Conservation (phyloP, 768 basidiomycete genomes). For the Lyophyllum shimeji region DNA sequence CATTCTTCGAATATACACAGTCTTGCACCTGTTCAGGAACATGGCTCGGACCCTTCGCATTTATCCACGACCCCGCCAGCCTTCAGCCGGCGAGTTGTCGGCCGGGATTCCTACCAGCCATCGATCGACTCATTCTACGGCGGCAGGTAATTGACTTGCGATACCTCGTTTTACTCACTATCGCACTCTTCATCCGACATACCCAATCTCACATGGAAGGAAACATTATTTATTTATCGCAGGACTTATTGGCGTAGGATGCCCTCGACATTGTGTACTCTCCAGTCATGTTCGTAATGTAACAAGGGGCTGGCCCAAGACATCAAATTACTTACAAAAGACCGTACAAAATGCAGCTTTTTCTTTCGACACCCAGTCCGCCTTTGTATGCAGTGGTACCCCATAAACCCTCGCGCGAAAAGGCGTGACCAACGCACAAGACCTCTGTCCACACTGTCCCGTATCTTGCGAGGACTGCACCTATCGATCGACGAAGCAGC, state of each 20-base stretch:
- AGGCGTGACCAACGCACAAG: too few species aligned
- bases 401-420: too few species aligned
- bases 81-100: slow-evolving; percentile 1
- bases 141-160: slow-evolving; percentile 9
- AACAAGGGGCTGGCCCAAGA: not conserved
- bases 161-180: not conserved
- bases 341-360: too few species aligned
- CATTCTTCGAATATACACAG: slow-evolving; percentile 7
- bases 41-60: not conserved
- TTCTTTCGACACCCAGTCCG: too few species aligned
- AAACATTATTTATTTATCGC: not conserved
- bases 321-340: not conserved
- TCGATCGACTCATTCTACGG: slow-evolving; percentile 45
- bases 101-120: slow-evolving; percentile 28
- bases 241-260: not conserved
- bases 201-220: not conserved
- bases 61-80: not conserved
- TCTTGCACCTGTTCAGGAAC: slow-evolving; percentile 14
- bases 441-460: too few species aligned
- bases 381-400: too few species aligned
- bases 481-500: too few species aligned
- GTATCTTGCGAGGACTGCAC: too few species aligned
- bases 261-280: not conserved
- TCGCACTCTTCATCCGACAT: not conserved
- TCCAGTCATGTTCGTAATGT: not conserved